A percentile compares a stretch with the other conserved stretches of the same genome.
Conservation (phyloP, 148 eudicot genomes). For the Camellia japonica region DNA sequence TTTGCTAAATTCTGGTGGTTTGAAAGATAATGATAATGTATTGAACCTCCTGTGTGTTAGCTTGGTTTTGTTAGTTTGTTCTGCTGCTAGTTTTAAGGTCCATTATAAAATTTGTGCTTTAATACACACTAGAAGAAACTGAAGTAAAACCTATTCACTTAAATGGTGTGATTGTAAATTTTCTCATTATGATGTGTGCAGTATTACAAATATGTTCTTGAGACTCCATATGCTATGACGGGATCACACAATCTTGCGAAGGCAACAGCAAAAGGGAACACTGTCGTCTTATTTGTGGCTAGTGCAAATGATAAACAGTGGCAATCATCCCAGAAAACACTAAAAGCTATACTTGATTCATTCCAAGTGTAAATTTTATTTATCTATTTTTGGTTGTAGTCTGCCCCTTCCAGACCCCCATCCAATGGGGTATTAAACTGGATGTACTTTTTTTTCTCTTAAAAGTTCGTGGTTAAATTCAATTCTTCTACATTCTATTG, state of each 20-base stretch:
- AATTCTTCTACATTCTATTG: background rate
- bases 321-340: slow-evolving; percentile 67
- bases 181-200: slow-evolving; percentile 38
- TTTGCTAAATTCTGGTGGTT: background rate
- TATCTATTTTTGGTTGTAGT: too few relatives aligned
- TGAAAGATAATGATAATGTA: background rate
- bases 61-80: background rate
- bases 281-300: slow-evolving; percentile 77
- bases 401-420: too few relatives aligned
- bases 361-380: slow-evolving; percentile 48
- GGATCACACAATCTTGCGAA: slow-evolving; percentile 95
- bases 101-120: background rate
- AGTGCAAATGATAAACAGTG: slow-evolving; percentile 97
- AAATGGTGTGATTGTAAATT: background rate
- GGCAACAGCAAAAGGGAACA: slow-evolving; percentile 90
- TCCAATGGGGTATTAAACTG: too few relatives aligned
- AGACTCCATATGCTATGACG: slow-evolving; percentile 87
- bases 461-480: background rate
- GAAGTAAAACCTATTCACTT: background rate
- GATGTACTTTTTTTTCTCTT: background rate
- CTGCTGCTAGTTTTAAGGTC: background rate
- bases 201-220: slow-evolving; percentile 87
- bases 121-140: background rate
- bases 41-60: background rate
- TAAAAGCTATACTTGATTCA: slow-evolving; percentile 77